Percentiles rank a stretch among this genome's conserved stretches.
phyloP scores from a whole-genome alignment of 2,329 filamentous ascomycete genomes.

The Torrubiella hemipterigena region DNA sequence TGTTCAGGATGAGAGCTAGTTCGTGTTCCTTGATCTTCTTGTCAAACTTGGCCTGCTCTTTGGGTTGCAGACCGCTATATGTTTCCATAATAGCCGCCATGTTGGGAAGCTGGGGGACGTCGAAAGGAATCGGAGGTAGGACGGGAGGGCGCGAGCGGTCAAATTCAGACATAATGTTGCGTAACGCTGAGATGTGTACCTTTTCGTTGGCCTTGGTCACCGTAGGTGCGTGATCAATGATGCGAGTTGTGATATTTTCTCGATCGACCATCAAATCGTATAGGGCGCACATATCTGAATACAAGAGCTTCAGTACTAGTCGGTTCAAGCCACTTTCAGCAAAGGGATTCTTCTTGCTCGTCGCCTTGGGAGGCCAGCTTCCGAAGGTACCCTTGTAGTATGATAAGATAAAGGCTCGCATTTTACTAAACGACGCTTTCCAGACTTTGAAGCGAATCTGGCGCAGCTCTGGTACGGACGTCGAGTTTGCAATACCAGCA shows the following conservation, averaged over 20 bases:
- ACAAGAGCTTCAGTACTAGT: constrained; percentile 67
- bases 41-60: constrained; percentile 63
- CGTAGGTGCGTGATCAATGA: constrained; percentile 52
- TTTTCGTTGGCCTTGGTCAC: constrained; percentile 45
- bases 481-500: constrained; percentile 76
- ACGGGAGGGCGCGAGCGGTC: constrained; percentile 84
- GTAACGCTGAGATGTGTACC: constrained; percentile 56
- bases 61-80: constrained; percentile 51
- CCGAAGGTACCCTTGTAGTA: constrained; percentile 51
- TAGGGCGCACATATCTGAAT: constrained; percentile 72
- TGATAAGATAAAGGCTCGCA: constrained; percentile 59
- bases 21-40: constrained; percentile 69
- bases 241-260: constrained; percentile 63
- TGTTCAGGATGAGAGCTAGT: constrained; percentile 62
- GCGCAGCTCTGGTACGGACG: constrained; percentile 63
- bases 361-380: constrained; percentile 83
- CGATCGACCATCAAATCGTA: constrained; percentile 87
- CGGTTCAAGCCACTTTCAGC: constrained; percentile 80
- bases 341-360: constrained; percentile 83
- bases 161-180: constrained; percentile 74
- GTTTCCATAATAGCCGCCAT: constrained; percentile 54
- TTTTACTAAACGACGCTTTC: constrained; percentile 61
- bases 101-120: constrained; percentile 66
- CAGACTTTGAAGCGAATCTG: constrained; percentile 74
- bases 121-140: constrained; percentile 81